Evolutionary conservation across 257 asterid genomes (phyloP).

Genomic region (Nicotiana paniculata): DNA sequence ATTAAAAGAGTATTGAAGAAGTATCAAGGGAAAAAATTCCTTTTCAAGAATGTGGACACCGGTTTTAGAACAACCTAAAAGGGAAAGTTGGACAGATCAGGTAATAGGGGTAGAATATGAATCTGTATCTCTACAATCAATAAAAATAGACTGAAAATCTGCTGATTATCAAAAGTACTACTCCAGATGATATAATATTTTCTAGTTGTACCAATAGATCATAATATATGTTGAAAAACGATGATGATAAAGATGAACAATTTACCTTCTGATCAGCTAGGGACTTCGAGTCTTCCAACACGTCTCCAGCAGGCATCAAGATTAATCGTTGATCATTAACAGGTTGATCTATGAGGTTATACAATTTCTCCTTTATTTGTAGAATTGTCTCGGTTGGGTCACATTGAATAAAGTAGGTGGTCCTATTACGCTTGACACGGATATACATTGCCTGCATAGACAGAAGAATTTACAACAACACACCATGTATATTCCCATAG

Average conservation of each 20-base stretch:
- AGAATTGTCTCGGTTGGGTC: slow-evolving; percentile 70
- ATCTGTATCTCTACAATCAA: neutral
- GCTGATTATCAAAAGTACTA: slow-evolving; percentile 1
- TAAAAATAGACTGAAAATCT: neutral
- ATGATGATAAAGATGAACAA: neutral
- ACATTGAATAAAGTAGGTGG: slow-evolving; percentile 85
- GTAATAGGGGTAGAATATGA: neutral
- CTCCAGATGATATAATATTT: neutral
- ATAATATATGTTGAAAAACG: neutral
- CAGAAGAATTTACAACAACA: neutral
- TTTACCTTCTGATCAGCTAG: slow-evolving; percentile 88
- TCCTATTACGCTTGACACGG: slow-evolving; percentile 82
- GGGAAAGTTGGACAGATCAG: neutral
- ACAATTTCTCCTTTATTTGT: slow-evolving; percentile 86
- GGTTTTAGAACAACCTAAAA: neutral
- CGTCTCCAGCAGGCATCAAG: slow-evolving; percentile 45
- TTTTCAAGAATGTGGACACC: neutral
- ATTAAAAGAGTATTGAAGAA: neutral
- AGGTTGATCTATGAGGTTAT: slow-evolving; percentile 66
- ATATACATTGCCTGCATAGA: slow-evolving; percentile 68
- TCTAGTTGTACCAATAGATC: neutral
- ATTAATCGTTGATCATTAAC: slow-evolving; percentile 63
- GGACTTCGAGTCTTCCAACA: slow-evolving; percentile 71
- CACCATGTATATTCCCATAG: too few relatives aligned
- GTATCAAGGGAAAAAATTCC: neutral